A percentile compares a stretch with the other conserved stretches of the same genome.
Evolutionary conservation across 164 flowering plant genomes (phyloP).

Genomic region (Sextonia rubra): DNA sequence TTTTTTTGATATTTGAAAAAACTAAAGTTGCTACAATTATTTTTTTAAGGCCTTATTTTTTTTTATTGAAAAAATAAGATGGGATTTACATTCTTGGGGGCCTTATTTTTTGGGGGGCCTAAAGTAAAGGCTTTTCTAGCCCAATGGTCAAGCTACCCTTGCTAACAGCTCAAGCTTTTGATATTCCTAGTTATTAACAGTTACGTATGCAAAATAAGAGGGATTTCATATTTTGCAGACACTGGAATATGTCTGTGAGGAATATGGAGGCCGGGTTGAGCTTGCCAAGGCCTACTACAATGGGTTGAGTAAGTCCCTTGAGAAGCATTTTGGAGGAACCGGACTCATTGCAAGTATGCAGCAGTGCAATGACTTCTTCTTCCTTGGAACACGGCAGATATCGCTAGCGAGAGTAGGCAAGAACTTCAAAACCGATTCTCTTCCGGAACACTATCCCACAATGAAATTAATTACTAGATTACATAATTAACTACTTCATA

Average conservation of each 20-base stretch:
- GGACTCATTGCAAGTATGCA: constrained; percentile 96
- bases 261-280: constrained; percentile 79
- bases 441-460: not conserved
- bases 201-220: not conserved
- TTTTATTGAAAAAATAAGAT: too few species aligned
- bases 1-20: too few species aligned
- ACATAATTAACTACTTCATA: too few species aligned
- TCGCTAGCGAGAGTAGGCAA: constrained; percentile 77
- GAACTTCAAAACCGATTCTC: constrained; percentile 11
- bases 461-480: not conserved
- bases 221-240: constrained; percentile 31
- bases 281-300: constrained; percentile 74
- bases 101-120: too few species aligned
- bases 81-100: too few species aligned
- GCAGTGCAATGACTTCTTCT: constrained; percentile 91
- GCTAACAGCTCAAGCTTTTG: too few species aligned
- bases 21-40: too few species aligned
- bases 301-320: constrained; percentile 60
- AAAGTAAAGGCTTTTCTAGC: too few species aligned
- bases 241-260: constrained; percentile 74
- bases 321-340: constrained; percentile 72
- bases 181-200: too few species aligned
- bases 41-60: too few species aligned
- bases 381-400: constrained; percentile 76
- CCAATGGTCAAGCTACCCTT: too few species aligned